phyloP scores from a whole-genome alignment of 768 basidiomycete genomes.

The Pleurotus salmoneostramineus region DNA sequence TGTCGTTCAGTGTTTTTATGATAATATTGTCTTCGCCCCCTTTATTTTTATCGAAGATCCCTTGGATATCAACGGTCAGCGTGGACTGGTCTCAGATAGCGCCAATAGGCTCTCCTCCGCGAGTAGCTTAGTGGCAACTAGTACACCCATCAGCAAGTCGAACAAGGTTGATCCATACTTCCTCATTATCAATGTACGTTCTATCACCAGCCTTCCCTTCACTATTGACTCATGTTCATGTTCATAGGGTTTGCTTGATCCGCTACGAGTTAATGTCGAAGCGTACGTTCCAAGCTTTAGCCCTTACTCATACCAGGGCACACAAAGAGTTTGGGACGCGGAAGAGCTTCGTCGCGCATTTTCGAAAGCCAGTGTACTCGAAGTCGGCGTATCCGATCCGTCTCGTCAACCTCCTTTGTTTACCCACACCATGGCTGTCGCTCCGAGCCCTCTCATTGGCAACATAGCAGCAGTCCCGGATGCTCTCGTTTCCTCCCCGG shows the following conservation, averaged over 20 bases:
- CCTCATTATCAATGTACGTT: conserved; percentile 73
- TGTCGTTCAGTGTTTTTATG: conserved; percentile 79
- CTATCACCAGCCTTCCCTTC: neutral
- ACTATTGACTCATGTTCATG: conserved; percentile 3
- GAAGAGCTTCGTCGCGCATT: conserved; percentile 63
- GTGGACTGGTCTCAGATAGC: conserved; percentile 41
- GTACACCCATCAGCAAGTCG: conserved; percentile 45
- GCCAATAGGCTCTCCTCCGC: conserved; percentile 30
- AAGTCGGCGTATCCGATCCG: conserved; percentile 42
- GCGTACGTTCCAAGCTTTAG: conserved; percentile 51
- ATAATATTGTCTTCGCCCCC: conserved; percentile 93
- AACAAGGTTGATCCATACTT: conserved; percentile 89
- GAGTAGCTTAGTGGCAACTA: conserved; percentile 13
- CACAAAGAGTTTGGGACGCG: conserved; percentile 62
- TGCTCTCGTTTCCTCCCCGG: conserved; percentile 13
- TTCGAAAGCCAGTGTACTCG: conserved; percentile 52
- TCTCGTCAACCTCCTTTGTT: conserved; percentile 32
- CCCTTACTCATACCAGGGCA: conserved; percentile 69
- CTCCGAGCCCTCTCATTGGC: conserved; percentile 22
- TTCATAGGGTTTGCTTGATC: conserved; percentile 57
- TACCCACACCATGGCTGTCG: conserved; percentile 31
- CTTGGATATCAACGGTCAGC: conserved; percentile 60
- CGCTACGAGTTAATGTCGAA: conserved; percentile 66
- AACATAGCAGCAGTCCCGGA: conserved; percentile 21
- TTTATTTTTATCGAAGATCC: conserved; percentile 97